Conservation (phyloP, 177 flowering plant species). For the Vitis hybrid region DNA sequence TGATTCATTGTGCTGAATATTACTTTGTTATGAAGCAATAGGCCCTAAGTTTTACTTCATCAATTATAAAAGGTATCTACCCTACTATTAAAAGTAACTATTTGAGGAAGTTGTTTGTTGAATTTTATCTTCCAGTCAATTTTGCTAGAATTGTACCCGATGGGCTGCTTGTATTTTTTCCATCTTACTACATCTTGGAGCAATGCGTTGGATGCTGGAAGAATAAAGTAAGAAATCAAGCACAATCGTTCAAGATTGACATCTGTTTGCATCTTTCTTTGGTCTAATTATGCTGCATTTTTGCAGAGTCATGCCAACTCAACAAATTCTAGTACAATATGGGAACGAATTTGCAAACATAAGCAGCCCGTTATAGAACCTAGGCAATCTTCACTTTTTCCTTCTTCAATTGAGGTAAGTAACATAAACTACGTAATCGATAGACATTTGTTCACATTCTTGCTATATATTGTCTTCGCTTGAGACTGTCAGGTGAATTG, state of each 20-base stretch:
- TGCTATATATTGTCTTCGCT: not conserved
- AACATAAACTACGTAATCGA: not conserved
- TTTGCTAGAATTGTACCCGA: conserved; percentile 95
- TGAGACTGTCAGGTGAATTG: not conserved
- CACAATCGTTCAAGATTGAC: conserved; percentile 4
- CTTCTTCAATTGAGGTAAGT: conserved; percentile 67
- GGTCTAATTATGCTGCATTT: conserved; percentile 1
- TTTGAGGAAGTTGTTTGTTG: conserved; percentile 9
- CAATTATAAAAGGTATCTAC: not conserved
- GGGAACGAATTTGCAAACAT: conserved; percentile 94
- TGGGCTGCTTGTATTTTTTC: conserved; percentile 94
- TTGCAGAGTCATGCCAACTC: conserved; percentile 52
- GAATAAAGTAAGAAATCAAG: conserved; percentile 47
- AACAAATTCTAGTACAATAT: conserved; percentile 53
- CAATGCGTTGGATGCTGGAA: conserved; percentile 85
- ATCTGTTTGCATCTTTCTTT: conserved; percentile 1
- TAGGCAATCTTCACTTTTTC: conserved; percentile 75
- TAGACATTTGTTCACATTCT: not conserved
- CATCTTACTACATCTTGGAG: conserved; percentile 86
- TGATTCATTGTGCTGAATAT: not conserved
- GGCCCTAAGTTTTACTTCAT: not conserved
- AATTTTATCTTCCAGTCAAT: conserved; percentile 58
- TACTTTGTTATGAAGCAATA: no score
- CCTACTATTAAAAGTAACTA: not conserved
- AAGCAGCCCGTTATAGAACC: conserved; percentile 97